phyloP scores from a whole-genome alignment of 208 protist genomes.

The Leishmania lainsoni region DNA sequence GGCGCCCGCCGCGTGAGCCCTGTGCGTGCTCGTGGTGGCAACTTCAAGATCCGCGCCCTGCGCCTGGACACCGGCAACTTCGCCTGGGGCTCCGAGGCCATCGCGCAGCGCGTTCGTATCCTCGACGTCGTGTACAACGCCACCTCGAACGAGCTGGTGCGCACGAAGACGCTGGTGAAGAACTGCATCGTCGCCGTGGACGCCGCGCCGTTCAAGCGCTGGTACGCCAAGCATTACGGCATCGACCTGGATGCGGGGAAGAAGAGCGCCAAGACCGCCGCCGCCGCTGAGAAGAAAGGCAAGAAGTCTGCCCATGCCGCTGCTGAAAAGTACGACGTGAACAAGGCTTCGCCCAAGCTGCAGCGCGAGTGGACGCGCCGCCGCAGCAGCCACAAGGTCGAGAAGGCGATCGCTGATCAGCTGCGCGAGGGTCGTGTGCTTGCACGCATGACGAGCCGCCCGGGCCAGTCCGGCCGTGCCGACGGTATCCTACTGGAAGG shows the following conservation, averaged over 20 bases:
- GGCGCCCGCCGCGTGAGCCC: conserved; percentile 90
- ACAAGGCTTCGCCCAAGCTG: conserved; percentile 61
- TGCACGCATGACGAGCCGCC: conserved; percentile 96
- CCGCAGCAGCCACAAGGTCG: conserved; percentile 75
- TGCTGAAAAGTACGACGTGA: conserved; percentile 78
- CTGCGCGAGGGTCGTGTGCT: conserved; percentile 95
- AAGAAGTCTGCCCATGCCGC: conserved; percentile 63
- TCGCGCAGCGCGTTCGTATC: conserved; percentile 95
- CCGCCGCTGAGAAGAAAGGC: conserved; percentile 47
- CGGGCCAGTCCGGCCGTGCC: conserved; percentile 97
- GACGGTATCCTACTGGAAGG: conserved; percentile 99
- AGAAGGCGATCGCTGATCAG: conserved; percentile 91
- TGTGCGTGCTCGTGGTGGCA: conserved; percentile 97
- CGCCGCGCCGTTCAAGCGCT: conserved; percentile 98
- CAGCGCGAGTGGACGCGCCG: conserved; percentile 84
- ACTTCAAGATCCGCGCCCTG: conserved; percentile 98
- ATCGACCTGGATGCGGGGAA: conserved; percentile 93
- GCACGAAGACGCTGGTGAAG: conserved; percentile 99
- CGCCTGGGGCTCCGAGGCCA: conserved; percentile 93
- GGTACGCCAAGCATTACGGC: conserved; percentile 98
- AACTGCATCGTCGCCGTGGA: conserved; percentile 97
- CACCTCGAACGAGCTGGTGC: conserved; percentile 99
- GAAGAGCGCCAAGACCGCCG: conserved; percentile 37
- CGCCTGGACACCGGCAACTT: conserved; percentile 99
- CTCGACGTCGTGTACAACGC: conserved; percentile 99